phyloP scores from a whole-genome alignment of 371 early-diverging fungal species.

The Gilbertella persicaria region DNA sequence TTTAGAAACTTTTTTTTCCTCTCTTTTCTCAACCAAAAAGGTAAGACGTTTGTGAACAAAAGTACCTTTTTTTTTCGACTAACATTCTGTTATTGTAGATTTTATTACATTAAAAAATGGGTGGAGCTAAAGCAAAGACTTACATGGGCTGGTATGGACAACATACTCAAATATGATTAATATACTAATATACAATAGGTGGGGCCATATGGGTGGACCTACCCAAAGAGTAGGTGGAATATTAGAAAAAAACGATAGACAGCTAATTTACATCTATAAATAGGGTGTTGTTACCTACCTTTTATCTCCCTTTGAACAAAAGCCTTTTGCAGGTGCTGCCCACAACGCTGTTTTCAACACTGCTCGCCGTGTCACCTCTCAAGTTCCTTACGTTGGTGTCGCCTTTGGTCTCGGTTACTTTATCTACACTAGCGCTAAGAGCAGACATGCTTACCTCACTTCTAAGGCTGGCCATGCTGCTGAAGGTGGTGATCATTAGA shows the following conservation, averaged over 20 bases:
- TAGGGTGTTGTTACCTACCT: conserved; percentile 75
- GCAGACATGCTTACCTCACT: conserved; percentile 65
- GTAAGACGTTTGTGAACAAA: too few species aligned
- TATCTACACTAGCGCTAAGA: conserved; percentile 63
- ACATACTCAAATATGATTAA: background rate
- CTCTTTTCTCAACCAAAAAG: too few species aligned
- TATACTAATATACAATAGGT: conserved; percentile 37
- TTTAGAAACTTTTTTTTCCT: too few species aligned
- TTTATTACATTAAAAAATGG: conserved; percentile 30
- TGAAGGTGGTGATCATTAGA: conserved; percentile 41
- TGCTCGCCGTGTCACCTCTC: conserved; percentile 70
- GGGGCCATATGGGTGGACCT: conserved; percentile 78
- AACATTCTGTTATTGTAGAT: background rate
- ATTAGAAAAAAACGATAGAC: conserved; percentile 1
- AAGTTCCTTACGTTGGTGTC: conserved; percentile 74
- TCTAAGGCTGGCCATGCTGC: conserved; percentile 75
- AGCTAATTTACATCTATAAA: background rate
- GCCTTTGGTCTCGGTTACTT: conserved; percentile 66
- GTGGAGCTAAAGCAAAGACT: conserved; percentile 37
- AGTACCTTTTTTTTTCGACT: background rate
- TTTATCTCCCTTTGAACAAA: conserved; percentile 81
- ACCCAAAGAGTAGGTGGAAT: conserved; percentile 56
- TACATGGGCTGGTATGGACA: conserved; percentile 46
- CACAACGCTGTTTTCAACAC: conserved; percentile 80
- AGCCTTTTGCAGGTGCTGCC: conserved; percentile 73